Base-by-base conservation (phyloP, 805 yeast species). In the Starmerella bacillaris region DNA sequence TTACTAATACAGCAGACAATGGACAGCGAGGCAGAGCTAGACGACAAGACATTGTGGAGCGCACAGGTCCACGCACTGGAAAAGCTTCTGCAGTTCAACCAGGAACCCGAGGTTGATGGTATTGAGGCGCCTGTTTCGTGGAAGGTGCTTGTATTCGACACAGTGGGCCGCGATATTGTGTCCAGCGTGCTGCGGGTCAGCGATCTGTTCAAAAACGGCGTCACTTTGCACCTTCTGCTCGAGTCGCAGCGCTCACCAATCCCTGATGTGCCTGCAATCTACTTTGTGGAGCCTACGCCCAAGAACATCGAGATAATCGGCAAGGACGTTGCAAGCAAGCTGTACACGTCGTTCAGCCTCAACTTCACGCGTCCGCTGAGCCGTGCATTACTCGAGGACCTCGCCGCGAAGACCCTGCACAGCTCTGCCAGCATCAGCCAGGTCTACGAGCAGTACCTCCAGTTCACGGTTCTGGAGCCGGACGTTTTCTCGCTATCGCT, bases 261-360 rank as follows among this genome's bases (percentile, higher is more conserved):
- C 34, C 84, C 92, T 2, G 98, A 89, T 49, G 96, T 86, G 11
- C 95, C 96, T 1, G 96, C 73, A 3, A 70, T 89, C 31, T 89
- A 89, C 57, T 86, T 89, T 48, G 76, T 89, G 22, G 77, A 78
- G 38, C 96, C 98, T 4, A 78, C 89, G 0, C 60, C 66, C 19
- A 86, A 70, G 32, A 89, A 89, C 51, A 63, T 89, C 28, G 59
- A 68, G 21, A 51, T 58, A 21, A 78, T 89, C 24, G 67, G 79
- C 8, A 65, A 69, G 33, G 98, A 89, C 53, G 57, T 89, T 37
- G 67, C 69, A 21, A 60, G 61, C 29, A 92, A 79, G 41, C 72
- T 73, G 45, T 89, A 89, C 53, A 78, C 80, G 27, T 69, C 71
- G 20, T 74, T 67, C 50, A 82, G 79, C 51, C 66, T 89, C 54